phyloP scores from a whole-genome alignment of 345 rosid genomes.

The Aquilaria sinensis region DNA sequence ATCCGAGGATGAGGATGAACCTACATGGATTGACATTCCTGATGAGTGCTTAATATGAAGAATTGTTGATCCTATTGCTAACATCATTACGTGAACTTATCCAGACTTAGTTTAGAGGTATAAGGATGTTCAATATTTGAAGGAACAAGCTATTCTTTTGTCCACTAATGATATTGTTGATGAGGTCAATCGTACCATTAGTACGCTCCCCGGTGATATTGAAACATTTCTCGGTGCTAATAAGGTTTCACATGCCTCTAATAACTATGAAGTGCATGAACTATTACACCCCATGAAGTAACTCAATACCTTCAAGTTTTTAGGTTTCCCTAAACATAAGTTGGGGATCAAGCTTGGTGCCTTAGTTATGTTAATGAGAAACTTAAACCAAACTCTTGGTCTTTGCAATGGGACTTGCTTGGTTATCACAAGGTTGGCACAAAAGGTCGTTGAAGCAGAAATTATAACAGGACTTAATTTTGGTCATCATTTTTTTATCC shows the following conservation, averaged over 20 bases:
- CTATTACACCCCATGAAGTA: not conserved
- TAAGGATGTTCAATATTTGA: no score
- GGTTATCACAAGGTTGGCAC: not conserved
- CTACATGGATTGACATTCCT: no score
- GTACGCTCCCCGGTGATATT: no score
- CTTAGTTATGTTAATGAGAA: not conserved
- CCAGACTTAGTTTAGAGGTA: no score
- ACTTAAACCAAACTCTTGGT: not conserved
- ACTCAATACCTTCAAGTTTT: not conserved
- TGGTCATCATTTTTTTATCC: not conserved
- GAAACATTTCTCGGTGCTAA: not conserved
- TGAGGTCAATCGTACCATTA: not conserved
- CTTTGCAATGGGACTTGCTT: not conserved
- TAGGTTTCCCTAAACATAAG: not conserved
- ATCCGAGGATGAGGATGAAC: no score
- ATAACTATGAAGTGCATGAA: not conserved
- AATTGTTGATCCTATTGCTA: no score
- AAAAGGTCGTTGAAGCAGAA: not conserved
- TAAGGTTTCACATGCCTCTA: not conserved
- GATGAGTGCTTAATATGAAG: no score
- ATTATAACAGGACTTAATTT: not conserved
- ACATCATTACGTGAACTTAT: not conserved
- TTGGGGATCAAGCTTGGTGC: not conserved
- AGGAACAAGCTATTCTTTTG: not conserved
- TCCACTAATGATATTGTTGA: not conserved